Conservation (phyloP, 139 green algal genomes). For the Bryopsis sp. region DNA sequence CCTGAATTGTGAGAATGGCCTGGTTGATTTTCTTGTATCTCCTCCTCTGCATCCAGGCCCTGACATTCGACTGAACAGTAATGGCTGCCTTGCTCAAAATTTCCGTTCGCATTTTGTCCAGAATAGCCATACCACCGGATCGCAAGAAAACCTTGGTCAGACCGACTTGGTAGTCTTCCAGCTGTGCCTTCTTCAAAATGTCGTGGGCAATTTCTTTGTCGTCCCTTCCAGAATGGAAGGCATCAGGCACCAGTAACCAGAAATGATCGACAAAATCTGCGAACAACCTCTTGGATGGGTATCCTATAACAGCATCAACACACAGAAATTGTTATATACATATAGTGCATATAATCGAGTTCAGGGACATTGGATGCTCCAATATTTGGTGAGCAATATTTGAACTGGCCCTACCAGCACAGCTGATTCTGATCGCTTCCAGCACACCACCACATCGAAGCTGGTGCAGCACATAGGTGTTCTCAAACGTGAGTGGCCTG, state of each 20-base stretch:
- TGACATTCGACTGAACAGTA: constrained; percentile 59
- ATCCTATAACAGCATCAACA: constrained; percentile 42
- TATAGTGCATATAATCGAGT: neutral
- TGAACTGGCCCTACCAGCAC: constrained; percentile 39
- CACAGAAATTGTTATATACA: neutral
- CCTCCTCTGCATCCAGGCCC: constrained; percentile 46
- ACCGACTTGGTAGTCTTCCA: constrained; percentile 68
- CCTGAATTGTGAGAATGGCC: constrained; percentile 36
- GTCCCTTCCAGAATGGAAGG: constrained; percentile 38
- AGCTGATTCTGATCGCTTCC: constrained; percentile 95
- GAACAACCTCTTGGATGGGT: constrained; percentile 78
- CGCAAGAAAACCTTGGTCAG: constrained; percentile 80
- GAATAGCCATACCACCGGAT: constrained; percentile 81
- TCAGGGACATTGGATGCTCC: neutral
- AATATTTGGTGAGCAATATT: neutral
- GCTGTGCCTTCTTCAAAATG: constrained; percentile 27
- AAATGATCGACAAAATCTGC: constrained; percentile 94
- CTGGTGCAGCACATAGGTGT: constrained; percentile 89
- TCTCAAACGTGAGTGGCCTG: constrained; percentile 80
- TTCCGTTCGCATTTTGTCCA: constrained; percentile 86
- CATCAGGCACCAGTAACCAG: constrained; percentile 65
- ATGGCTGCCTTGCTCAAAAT: constrained; percentile 67
- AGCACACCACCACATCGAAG: constrained; percentile 95
- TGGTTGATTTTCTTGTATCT: constrained; percentile 22
- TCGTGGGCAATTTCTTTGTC: constrained; percentile 38